Evolutionary conservation across 2,329 filamentous ascomycete genomes (phyloP).

Genomic region (Xylariaceae sp.): DNA sequence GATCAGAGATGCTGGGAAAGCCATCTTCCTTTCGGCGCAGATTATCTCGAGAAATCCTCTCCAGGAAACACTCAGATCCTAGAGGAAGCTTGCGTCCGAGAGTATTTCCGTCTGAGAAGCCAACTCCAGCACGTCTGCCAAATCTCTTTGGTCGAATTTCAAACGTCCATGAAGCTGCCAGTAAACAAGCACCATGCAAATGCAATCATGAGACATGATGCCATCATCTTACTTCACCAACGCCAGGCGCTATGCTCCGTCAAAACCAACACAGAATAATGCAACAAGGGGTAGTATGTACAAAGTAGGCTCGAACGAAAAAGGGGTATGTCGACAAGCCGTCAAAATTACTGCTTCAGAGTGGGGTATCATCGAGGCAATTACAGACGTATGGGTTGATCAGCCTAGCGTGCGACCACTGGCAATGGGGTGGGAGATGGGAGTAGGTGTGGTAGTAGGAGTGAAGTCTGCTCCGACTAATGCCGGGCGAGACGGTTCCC

Average conservation of each 20-base stretch:
- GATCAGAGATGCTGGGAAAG: too few species aligned
- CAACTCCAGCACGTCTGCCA: too few species aligned
- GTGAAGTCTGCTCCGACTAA: slow-evolving; percentile 33
- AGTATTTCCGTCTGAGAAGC: too few species aligned
- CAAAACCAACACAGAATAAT: slow-evolving; percentile 18
- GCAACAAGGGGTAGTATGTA: slow-evolving; percentile 16
- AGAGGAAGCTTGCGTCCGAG: too few species aligned
- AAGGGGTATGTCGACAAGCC: slow-evolving; percentile 7
- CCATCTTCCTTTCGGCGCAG: too few species aligned
- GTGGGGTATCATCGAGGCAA: slow-evolving; percentile 7
- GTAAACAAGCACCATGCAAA: slow-evolving; percentile 16
- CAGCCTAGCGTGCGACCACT: slow-evolving; percentile 45
- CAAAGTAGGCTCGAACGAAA: slow-evolving; percentile 5
- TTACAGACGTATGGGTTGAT: slow-evolving; percentile 16
- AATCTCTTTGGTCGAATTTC: too few species aligned
- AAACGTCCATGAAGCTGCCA: too few species aligned
- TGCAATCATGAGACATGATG: slow-evolving; percentile 8
- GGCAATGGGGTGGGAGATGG: slow-evolving; percentile 41
- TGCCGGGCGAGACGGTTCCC: slow-evolving; percentile 39
- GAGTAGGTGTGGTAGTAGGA: slow-evolving; percentile 28
- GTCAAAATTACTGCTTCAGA: slow-evolving; percentile 6
- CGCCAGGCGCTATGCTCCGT: slow-evolving; percentile 28
- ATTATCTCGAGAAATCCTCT: too few species aligned
- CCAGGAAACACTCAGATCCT: too few species aligned
- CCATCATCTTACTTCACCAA: too few species aligned